These are phyloP conservation scores for Tolypocladium capitatum DNA, from an alignment of 2,329 filamentous ascomycete genomes.

Conservation along the genomic window DNA sequence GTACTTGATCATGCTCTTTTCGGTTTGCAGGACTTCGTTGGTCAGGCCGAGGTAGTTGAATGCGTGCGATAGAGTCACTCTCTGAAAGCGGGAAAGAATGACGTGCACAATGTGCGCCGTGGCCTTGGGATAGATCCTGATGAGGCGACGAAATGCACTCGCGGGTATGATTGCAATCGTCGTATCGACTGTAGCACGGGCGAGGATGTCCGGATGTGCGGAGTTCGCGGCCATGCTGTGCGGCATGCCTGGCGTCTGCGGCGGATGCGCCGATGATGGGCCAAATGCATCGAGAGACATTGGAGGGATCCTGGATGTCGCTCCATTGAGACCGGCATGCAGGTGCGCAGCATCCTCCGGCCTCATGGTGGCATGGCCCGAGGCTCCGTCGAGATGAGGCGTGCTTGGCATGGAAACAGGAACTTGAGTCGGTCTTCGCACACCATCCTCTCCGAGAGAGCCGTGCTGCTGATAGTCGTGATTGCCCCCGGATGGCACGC, in stretches of 20 bases:
- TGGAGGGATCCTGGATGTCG: slow-evolving; percentile 50
- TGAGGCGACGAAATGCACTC: slow-evolving; percentile 84
- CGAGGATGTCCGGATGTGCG: slow-evolving; percentile 91
- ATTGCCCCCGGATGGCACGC: slow-evolving; percentile 9
- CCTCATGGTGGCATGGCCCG: slow-evolving; percentile 5
- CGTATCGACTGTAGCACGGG: slow-evolving; percentile 89
- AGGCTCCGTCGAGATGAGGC: slow-evolving; percentile 21
- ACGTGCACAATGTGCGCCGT: slow-evolving; percentile 97
- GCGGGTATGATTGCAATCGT: slow-evolving; percentile 98
- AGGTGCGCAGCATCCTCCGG: slow-evolving; percentile 7
- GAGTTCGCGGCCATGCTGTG: slow-evolving; percentile 49
- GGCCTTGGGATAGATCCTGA: slow-evolving; percentile 87
- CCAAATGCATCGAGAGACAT: slow-evolving; percentile 50
- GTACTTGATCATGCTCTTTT: slow-evolving; percentile 86
- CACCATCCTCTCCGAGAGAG: slow-evolving; percentile 9
- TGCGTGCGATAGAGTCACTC: slow-evolving; percentile 87
- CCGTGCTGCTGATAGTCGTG: slow-evolving; percentile 16
- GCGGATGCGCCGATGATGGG: slow-evolving; percentile 13
- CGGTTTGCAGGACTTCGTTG: slow-evolving; percentile 81
- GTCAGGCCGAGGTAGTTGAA: slow-evolving; percentile 90
- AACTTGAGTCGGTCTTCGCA: slow-evolving; percentile 3
- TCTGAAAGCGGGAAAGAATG: slow-evolving; percentile 83
- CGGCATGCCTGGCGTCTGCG: slow-evolving; percentile 24
- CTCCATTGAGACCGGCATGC: slow-evolving; percentile 2
- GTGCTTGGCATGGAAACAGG: slow-evolving; percentile 22